Evolutionary conservation across 202 grass and related monocot species (phyloP).

Genomic region (Alloteropsis angusta): DNA sequence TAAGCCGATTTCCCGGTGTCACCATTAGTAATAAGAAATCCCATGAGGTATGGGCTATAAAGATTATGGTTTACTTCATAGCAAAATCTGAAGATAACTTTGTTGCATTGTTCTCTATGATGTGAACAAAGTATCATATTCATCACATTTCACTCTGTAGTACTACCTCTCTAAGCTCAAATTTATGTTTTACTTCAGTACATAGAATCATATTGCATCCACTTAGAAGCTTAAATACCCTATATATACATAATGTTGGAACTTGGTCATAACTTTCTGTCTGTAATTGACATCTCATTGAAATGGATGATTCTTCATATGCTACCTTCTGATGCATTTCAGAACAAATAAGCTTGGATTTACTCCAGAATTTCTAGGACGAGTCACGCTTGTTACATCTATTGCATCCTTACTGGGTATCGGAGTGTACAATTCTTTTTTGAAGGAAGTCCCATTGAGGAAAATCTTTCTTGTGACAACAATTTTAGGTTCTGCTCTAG

Average conservation of each 20-base stretch:
- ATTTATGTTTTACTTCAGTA: not conserved
- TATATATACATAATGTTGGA: not conserved
- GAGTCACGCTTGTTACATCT: slow-evolving; percentile 78
- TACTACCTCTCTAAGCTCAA: not conserved
- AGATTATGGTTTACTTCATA: not conserved
- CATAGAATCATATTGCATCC: not conserved
- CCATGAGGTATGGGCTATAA: not conserved
- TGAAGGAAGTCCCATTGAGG: slow-evolving; percentile 78
- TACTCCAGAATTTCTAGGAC: slow-evolving; percentile 88
- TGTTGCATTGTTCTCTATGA: not conserved
- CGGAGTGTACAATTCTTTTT: slow-evolving; percentile 69
- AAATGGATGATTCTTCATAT: slow-evolving; percentile 16
- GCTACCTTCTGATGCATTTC: slow-evolving; percentile 35
- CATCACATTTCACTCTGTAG: not conserved
- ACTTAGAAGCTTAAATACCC: not conserved
- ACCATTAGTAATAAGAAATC: not conserved
- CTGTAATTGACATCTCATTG: slow-evolving; percentile 7
- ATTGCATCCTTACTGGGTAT: slow-evolving; percentile 85
- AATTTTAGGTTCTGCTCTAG: slow-evolving; percentile 62
- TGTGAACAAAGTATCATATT: not conserved
- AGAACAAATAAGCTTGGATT: slow-evolving; percentile 94
- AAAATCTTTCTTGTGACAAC: slow-evolving; percentile 81
- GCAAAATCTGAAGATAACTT: not conserved
- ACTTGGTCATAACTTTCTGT: not conserved
- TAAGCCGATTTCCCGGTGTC: not conserved